These are phyloP conservation scores for Fomitiporia mediterranea DNA, from an alignment of 1,284 basidiomycete species.

Conservation along the genomic window DNA sequence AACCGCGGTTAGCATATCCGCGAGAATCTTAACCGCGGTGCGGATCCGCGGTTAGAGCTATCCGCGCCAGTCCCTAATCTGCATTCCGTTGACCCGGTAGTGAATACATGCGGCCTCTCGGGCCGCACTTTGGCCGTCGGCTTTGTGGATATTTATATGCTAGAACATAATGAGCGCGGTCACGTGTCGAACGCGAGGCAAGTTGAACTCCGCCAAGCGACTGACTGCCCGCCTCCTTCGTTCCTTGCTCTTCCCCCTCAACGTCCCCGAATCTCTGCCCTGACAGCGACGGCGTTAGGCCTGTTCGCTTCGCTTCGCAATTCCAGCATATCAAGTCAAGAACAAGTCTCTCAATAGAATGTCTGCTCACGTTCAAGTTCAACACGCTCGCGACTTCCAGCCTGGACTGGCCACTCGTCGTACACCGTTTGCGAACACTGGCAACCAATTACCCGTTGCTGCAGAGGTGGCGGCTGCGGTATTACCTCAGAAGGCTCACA, in stretches of 20 bases:
- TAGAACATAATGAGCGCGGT: conserved; percentile 1
- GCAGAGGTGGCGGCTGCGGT: background rate
- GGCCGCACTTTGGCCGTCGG: background rate
- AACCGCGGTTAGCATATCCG: no score
- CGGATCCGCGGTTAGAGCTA: no score
- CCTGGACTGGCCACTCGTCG: conserved; percentile 11
- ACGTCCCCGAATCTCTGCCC: background rate
- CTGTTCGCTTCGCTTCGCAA: background rate
- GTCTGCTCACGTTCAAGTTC: conserved; percentile 16
- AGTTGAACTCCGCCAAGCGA: conserved; percentile 10
- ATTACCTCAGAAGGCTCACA: conserved; percentile 24
- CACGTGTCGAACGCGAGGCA: conserved; percentile 19
- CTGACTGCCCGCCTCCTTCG: conserved; percentile 5
- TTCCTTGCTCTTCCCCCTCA: conserved; percentile 6
- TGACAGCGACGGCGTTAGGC: conserved; percentile 20
- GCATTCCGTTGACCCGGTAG: no score
- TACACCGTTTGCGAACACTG: conserved; percentile 16
- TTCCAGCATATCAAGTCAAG: background rate
- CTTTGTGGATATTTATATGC: background rate
- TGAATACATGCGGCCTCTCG: background rate
- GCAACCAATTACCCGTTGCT: conserved; percentile 14
- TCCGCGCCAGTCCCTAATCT: no score
- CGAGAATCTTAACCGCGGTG: no score
- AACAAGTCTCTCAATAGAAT: background rate
- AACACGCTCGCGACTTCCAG: conserved; percentile 8